Evolutionary conservation across 768 basidiomycete species (phyloP), one percentile per base, ranked within the genome.

Genomic region (Rhizopogon sp.): DNA sequence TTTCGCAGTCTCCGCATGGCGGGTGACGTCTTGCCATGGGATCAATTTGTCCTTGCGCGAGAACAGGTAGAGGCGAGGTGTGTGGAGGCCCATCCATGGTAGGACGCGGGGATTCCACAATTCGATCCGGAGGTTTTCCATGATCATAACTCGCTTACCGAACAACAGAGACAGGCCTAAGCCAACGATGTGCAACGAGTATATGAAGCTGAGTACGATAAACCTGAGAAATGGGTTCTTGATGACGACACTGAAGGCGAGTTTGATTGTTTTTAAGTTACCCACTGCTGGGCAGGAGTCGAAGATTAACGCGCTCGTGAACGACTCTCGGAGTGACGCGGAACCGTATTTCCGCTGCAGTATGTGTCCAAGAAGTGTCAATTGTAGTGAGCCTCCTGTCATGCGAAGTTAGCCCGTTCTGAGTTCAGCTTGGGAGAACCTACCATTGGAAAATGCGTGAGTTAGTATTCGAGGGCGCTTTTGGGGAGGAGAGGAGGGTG

Each of bases 51-150:
- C 73, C 13, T 56, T 62, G 43, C 59, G 60, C 9, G 72, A 74
- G 56, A 65, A 74, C 17, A 74, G 39, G 42, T 75, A 74, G 33
- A 75, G 39, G 10, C 74, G 59, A 0, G 71, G 73, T 11, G 73
- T 73, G 8, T 51, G 47, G 29, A 29, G 8, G 14, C 53, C 56
- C 60, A 61, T 67, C 71, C 73, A 72, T 1, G 70, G 70, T 5
- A 74, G 54, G 28, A 74, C 39, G 7, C 20, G 49, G 2, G 70
- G 65, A 6, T 61, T 53, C 17, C 64, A 55, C 22, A 68, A 60
- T 5, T 54, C 44, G 8, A 31, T 20, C 31, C 47, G 60, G 44
- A 56, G 13, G 43, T 50, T 58, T 39, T 25, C 55, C 22, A 46
- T 44, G 10, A 28, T 6, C 41, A 47, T n/a, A 2, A 56, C 54